These are phyloP conservation scores for Xanthoceras sorbifolium DNA, from an alignment of 345 rosid genomes.

Conservation along the genomic window DNA sequence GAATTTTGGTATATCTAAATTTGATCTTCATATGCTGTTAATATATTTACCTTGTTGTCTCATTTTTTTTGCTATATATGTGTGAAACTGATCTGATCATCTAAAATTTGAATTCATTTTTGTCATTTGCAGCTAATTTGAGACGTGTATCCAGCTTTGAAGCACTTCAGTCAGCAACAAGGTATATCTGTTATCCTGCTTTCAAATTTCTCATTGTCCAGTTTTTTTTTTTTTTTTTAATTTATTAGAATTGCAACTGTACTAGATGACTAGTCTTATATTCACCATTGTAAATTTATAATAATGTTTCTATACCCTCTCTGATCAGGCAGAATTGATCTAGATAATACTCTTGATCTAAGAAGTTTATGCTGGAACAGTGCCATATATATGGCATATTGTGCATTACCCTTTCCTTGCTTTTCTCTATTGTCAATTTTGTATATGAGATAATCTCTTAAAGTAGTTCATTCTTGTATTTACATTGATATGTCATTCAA, in stretches of 20 bases:
- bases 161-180: constrained; percentile 82
- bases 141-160: constrained; percentile 91
- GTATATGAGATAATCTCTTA: background rate
- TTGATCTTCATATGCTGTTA: constrained; percentile 6
- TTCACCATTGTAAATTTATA: background rate
- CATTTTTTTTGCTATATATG: background rate
- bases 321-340: background rate
- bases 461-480: background rate
- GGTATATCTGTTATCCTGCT: constrained; percentile 37
- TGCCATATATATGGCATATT: background rate
- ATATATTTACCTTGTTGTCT: background rate
- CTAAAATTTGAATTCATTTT: constrained; percentile 10
- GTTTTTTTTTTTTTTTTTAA: background rate
- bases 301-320: background rate
- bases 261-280: background rate
- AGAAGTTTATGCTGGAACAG: background rate
- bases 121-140: constrained; percentile 58
- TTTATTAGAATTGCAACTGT: background rate
- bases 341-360: background rate
- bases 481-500: background rate
- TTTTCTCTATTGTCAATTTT: background rate
- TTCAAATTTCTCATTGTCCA: background rate
- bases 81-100: background rate
- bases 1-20: background rate
- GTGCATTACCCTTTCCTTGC: too few species aligned